Evolutionary conservation across 2,329 filamentous ascomycete species (phyloP), one percentile per base, ranked within the genome.

Genomic region (Nannizzia gypsea): DNA sequence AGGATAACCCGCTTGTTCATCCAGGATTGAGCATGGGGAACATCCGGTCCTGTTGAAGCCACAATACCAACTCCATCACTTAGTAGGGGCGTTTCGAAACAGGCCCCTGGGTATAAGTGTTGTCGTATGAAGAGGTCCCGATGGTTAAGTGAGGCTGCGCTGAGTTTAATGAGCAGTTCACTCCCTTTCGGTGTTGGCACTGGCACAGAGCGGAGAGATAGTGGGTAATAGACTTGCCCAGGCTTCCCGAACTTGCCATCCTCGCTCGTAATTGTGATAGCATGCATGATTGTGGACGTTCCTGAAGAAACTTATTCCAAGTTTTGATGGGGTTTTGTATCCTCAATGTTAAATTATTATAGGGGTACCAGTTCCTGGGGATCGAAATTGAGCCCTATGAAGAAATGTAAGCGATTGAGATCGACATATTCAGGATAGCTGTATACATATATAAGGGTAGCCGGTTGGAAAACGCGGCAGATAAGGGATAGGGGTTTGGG

Each of bases 41-140:
- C 72, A 2, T 75, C 74, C 1, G 81, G 71, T 11, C 89, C 89
- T 2, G 83, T 76, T 3, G 78, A 76, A 31, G 85, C 80, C 3
- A 97, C 89, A 60, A 81, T 77, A 59, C 91, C 92, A 66, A 82
- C 85, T 64, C 89, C 92, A 71, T 97, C 92, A 62, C 90, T 84
- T 26, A 95, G 81, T 46, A 97, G 77, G 0, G 92, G 89, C 4
- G 85, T 79, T 62, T 82, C 80, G 72, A 95, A 95, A 11, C 87
- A 86, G 58, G 90, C 87, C 66, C 83, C 87, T 0, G 92, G 92
- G 77, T 97, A 97, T 44, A 95, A 83, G 69, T 91, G 87, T 73
- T 93, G 90, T 59, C 92, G 88, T 74, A 95, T 88, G 77, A 96
- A 97, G 66, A 95, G 83, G 73, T 97, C 93, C 67, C 91, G 88